Base-by-base conservation (phyloP, 2,329 filamentous ascomycete genomes). In the Pleoardoris graminearum region DNA sequence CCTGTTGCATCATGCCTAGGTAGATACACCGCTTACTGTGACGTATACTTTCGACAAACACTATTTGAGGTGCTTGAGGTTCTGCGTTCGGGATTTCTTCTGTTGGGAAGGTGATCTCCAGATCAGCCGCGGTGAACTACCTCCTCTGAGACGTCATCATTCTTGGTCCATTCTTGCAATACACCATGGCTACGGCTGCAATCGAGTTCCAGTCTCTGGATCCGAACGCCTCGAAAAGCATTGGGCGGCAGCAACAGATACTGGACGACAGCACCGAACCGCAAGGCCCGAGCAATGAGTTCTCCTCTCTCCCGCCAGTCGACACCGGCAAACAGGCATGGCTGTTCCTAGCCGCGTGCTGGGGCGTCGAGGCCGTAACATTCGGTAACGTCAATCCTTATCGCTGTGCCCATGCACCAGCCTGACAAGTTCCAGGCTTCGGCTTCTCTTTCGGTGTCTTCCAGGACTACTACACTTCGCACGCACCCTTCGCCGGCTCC, bases 341-440 rank as follows among this genome's bases (percentile, higher is more conserved):
- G 51, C 48, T 54, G 12, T 49, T 50, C 30, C 37, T 54, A 14
- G 37, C 41, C 10, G 51, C 46, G 1, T 77, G 76, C 53, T 80
- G 78, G 56, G 54, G 79, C 5, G 70, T 82, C 19, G 79, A 83
- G 51, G 69, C 76, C 39, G 46, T 48, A n/a, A 48, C 46, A 11
- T 48, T 65, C 80, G 21, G 71, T 81, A 23, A 29, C 6, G 4
- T 39, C 33, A 4, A 7, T 16, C 33, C 16, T 16, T 8, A 12
- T 17, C 4, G 12, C 5, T 17, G 7, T 4, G 12, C 4, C 33
- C 12, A n/a, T n/a, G 8, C 5, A 36, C 14, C 17, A 17, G 17
- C 4, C 36, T 39, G 4, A 38, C 22, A 21, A 12, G 27, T n/a
- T 39, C 17, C 30, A 57, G 55, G 55, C 12, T 57, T 54, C 30